These are phyloP conservation scores for Vitis cinerea DNA, from an alignment of 164 flowering plant species.

Conservation along the genomic window DNA sequence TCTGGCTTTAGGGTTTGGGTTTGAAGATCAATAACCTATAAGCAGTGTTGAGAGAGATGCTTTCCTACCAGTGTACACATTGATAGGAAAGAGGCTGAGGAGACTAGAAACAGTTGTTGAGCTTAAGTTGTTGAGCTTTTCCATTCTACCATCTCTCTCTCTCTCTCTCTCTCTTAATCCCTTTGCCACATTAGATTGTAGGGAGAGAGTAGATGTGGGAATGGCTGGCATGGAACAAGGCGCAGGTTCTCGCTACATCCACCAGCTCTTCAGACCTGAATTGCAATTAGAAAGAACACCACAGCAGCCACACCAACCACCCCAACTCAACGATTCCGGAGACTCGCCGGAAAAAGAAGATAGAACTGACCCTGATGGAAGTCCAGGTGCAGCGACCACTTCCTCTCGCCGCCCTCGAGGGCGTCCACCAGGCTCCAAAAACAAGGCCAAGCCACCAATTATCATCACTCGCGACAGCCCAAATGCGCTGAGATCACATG, in stretches of 20 bases:
- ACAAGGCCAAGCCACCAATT: conserved; percentile 33
- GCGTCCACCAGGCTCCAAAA: conserved; percentile 32
- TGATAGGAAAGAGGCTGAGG: not conserved
- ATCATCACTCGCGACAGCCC: conserved; percentile 32
- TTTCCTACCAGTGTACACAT: too few relatives aligned
- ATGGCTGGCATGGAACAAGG: conserved; percentile 17
- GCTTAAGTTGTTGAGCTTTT: conserved; percentile 5
- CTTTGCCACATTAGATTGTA: too few relatives aligned
- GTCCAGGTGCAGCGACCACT: conserved; percentile 9
- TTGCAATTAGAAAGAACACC: conserved; percentile 19
- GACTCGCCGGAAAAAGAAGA: conserved; percentile 6
- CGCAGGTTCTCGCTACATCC: conserved; percentile 22
- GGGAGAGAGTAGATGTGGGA: too few relatives aligned
- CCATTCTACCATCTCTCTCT: too few relatives aligned
- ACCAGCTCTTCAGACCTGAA: conserved; percentile 22
- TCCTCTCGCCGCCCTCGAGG: conserved; percentile 27
- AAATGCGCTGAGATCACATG: conserved; percentile 27
- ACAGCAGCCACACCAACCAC: not conserved
- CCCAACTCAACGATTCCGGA: conserved; percentile 2
- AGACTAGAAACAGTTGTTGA: not conserved
- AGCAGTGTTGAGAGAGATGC: too few relatives aligned
- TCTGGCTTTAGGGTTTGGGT: too few relatives aligned
- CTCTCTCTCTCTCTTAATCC: too few relatives aligned
- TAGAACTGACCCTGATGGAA: not conserved
- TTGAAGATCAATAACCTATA: too few relatives aligned